A percentile compares a stretch with the other conserved stretches of the same genome.
Conservation (phyloP, 2,329 filamentous ascomycete genomes). For the Pseudocercospora musae region DNA sequence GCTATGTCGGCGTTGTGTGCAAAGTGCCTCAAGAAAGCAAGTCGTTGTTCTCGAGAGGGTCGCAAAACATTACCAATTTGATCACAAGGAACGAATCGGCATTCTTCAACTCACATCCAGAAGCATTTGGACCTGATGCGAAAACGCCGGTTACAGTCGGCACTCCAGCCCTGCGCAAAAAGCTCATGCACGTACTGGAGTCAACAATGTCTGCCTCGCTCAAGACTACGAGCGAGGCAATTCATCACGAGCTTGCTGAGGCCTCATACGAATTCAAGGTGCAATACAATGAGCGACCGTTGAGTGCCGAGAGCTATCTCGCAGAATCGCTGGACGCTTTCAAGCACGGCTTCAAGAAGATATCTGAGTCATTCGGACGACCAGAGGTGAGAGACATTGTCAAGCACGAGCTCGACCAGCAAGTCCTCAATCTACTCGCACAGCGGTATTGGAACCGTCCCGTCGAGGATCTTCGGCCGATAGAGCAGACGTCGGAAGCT, state of each 20-base stretch:
- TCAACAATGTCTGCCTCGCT: conserved; percentile 95
- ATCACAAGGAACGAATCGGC: conserved; percentile 85
- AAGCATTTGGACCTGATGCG: conserved; percentile 71
- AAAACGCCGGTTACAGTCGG: conserved; percentile 66
- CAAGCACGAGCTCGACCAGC: conserved; percentile 90
- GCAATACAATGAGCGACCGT: conserved; percentile 93
- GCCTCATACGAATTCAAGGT: conserved; percentile 99
- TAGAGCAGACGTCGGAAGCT: conserved; percentile 26
- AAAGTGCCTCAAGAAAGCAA: conserved; percentile 64
- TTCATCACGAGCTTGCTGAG: conserved; percentile 91
- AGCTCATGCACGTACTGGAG: conserved; percentile 94
- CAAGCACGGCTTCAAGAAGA: conserved; percentile 96
- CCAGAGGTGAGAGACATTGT: conserved; percentile 84
- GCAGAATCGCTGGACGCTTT: conserved; percentile 93
- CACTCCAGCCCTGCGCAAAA: conserved; percentile 83
- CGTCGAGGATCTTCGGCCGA: conserved; percentile 70
- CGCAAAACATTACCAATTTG: conserved; percentile 71
- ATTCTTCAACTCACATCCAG: conserved; percentile 79
- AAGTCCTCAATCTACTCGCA: conserved; percentile 87
- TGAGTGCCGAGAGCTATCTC: conserved; percentile 94
- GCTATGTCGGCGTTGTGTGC: conserved; percentile 93
- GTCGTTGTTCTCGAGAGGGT: conserved; percentile 79
- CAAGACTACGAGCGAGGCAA: conserved; percentile 84
- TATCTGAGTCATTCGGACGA: conserved; percentile 83
- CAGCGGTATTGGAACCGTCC: conserved; percentile 98